These are phyloP conservation scores for Neonectria coccinea DNA, from an alignment of 2,329 filamentous ascomycete species.

Conservation along the genomic window DNA sequence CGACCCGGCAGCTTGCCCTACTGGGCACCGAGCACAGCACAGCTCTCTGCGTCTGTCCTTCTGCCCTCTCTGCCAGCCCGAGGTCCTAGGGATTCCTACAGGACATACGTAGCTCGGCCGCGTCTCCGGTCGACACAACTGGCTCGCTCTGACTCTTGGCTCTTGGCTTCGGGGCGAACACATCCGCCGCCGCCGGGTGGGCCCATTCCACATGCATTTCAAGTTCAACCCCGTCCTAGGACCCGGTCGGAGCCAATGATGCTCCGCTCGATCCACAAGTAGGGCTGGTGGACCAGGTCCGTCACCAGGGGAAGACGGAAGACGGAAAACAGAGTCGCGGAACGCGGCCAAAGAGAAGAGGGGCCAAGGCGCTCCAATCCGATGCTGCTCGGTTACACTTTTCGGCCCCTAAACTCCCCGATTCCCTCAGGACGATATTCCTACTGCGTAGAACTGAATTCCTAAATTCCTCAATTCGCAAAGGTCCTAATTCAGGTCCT, in stretches of 20 bases:
- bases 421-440: not conserved
- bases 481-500: constrained; percentile 16
- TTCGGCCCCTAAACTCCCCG: constrained; percentile 14
- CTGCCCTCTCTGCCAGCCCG: not conserved
- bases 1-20: constrained; percentile 16
- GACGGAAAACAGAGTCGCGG: not conserved
- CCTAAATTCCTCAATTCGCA: constrained; percentile 19
- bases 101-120: not conserved
- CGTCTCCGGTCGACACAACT: constrained; percentile 9
- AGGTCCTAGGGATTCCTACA: constrained; percentile 3
- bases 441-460: not conserved
- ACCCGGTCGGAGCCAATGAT: constrained; percentile 36
- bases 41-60: not conserved
- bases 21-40: not conserved
- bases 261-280: constrained; percentile 42
- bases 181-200: constrained; percentile 19
- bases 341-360: not conserved
- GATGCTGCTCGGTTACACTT: constrained; percentile 36
- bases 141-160: not conserved
- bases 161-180: constrained; percentile 13
- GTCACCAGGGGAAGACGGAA: constrained; percentile 28
- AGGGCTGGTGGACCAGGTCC: constrained; percentile 40
- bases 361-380: constrained; percentile 19
- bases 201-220: constrained; percentile 31
- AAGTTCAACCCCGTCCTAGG: constrained; percentile 19